phyloP scores from a whole-genome alignment of 805 yeast species.

The Metschnikowia lochheadii region DNA sequence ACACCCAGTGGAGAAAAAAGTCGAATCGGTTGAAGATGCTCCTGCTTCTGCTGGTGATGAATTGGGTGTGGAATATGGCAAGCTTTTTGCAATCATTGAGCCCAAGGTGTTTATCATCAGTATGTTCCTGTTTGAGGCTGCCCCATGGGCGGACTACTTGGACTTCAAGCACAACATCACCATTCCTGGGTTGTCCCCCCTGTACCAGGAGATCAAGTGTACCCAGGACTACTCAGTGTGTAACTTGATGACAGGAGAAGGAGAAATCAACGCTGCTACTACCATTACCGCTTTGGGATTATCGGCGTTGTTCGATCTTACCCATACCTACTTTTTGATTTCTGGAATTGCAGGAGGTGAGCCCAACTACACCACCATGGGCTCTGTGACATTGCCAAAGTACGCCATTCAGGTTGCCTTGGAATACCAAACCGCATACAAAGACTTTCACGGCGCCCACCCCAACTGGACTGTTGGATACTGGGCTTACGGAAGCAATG shows the following conservation, averaged over 20 bases:
- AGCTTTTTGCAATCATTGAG: conserved; percentile 34
- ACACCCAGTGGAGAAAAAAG: conserved; percentile 16
- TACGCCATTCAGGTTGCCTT: conserved; percentile 60
- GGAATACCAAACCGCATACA: conserved; percentile 54
- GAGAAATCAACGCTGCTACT: conserved; percentile 63
- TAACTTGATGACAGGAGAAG: conserved; percentile 66
- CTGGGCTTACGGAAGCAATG: conserved; percentile 50
- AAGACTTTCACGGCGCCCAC: conserved; percentile 24
- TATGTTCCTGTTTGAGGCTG: conserved; percentile 51
- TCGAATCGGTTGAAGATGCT: conserved; percentile 4
- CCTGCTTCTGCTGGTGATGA: conserved; percentile 13
- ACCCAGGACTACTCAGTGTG: conserved; percentile 49
- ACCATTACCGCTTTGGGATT: conserved; percentile 52
- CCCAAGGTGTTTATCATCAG: conserved; percentile 56
- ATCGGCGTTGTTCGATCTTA: conserved; percentile 52
- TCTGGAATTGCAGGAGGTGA: conserved; percentile 68
- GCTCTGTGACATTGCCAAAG: conserved; percentile 56
- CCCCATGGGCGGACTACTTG: conserved; percentile 48
- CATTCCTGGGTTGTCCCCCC: conserved; percentile 63
- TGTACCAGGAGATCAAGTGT: conserved; percentile 56
- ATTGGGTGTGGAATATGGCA: conserved; percentile 24
- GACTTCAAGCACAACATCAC: conserved; percentile 52
- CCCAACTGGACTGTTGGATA: conserved; percentile 59
- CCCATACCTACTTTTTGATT: conserved; percentile 56
- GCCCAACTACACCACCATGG: conserved; percentile 52